Evolutionary conservation across 78 protist species (phyloP).

Genomic region (slime mould (Dictyostelium discoideum)): DNA sequence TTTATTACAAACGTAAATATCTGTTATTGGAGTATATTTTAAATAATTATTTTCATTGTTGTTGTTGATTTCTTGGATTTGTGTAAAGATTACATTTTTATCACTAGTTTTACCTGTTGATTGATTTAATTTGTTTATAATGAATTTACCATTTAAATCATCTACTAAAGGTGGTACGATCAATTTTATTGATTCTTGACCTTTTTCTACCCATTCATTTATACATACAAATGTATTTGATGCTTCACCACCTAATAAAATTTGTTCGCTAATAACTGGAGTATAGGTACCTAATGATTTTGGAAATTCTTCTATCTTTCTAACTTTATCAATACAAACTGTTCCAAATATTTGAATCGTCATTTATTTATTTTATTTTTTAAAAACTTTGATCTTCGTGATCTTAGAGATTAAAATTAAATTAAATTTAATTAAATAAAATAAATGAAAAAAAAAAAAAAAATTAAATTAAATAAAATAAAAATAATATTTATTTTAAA

Average conservation of each 20-base stretch:
- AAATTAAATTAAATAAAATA: too few relatives aligned
- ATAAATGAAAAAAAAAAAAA: too few relatives aligned
- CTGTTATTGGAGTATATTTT: neutral
- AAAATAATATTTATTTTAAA: too few relatives aligned
- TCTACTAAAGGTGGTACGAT: conserved; percentile 9
- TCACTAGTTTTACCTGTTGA: neutral
- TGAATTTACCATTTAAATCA: conserved; percentile 21
- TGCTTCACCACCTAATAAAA: conserved; percentile 53
- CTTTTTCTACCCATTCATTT: conserved; percentile 19
- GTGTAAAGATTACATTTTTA: neutral
- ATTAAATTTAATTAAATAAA: too few relatives aligned
- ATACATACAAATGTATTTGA: conserved; percentile 61
- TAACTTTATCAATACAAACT: conserved; percentile 43
- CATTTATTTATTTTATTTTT: neutral
- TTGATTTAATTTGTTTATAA: neutral
- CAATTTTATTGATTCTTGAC: neutral
- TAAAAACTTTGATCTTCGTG: too few relatives aligned
- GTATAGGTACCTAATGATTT: conserved; percentile 22
- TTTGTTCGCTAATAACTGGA: neutral
- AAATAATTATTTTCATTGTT: neutral
- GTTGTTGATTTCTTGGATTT: neutral
- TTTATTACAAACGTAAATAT: conserved; percentile 7
- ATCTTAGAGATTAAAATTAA: too few relatives aligned
- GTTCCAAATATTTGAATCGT: conserved; percentile 49
- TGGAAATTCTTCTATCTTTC: conserved; percentile 33